Base-by-base conservation (phyloP, 108 stramenopile species). In the Stephanodiscus minutulus region DNA sequence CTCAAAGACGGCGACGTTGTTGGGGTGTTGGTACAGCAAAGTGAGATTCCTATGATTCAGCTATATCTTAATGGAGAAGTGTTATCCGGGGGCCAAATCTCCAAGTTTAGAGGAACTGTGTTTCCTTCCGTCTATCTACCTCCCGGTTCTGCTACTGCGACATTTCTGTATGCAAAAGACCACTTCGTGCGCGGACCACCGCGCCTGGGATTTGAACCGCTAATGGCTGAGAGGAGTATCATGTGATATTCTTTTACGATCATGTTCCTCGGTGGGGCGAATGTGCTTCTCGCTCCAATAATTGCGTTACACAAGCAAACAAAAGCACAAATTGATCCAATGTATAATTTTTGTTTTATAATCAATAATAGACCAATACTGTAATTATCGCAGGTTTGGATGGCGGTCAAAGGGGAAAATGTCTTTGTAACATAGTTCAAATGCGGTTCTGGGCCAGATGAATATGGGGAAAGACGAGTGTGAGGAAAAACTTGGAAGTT, bases 361-460 rank as follows among this genome's bases (percentile, higher is more conserved):
- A n/a, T n/a, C n/a, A n/a, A n/a, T n/a, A n/a, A n/a, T n/a, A n/a
- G n/a, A n/a, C n/a, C n/a, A n/a, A n/a, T n/a, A n/a, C n/a, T n/a
- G n/a, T n/a, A n/a, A 50, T 52, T 56, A 90, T 65, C 84, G 60
- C 67, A 88, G 76, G 60, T 91, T 94, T 33, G 93, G 93, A 67
- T 94, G 93, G 22, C 93, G 83, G 66, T 90, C 89, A 78, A 94
- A 94, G 12, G 93, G 93, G 77, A 86, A 94, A 5, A 87, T 88
- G 76, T 94, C 93, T 31, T 79, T 78, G 64, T 80, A 91, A 63
- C 93, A 94, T 59, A 89, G 83, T 64, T 87, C 86, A 86, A 94
- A 89, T 36, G 91, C 90, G 21, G 93, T 70, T 96, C 96, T 18
- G n/a, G n/a, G n/a, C 96, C 96, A 53, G 84, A 86, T 35, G 94